Base-by-base conservation (phyloP, 1,139 yeast species). In the Suhomyces guaymorum region DNA sequence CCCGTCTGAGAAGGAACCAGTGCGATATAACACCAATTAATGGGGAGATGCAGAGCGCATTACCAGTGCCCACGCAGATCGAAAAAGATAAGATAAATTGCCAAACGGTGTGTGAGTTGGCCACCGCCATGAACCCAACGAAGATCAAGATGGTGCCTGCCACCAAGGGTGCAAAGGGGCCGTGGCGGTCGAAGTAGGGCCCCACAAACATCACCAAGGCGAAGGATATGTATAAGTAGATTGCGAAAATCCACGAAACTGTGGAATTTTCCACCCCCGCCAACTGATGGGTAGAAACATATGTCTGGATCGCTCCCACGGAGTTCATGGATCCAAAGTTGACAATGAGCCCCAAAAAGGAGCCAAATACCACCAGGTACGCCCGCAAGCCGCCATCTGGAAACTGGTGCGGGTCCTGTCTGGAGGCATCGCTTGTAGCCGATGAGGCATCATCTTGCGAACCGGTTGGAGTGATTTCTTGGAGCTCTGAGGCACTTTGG, bases 211-310 rank as follows among this genome's bases (percentile, higher is more conserved):
- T 51, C 2, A 69, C 66, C 15, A 57, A 48, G 5, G 59, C 54
- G 38, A 59, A 65, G 18, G 65, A 47, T 15, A 66, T 43, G 15
- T 59, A 55, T 38, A 62, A 44, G 39, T 61, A 64, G 23, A 66
- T 53, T 15, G 71, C 63, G 35, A 66, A 66, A 18, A 66, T 59
- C 73, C 72, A 66, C 5, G 70, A 59, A 5, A 46, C 37, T 6
- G 52, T 47, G 13, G 51, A 48, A 7, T 46, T 43, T 7, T 28
- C 22, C 5, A 51, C 49, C 20, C 41, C 44, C 2, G 52, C 52
- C 29, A 64, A 47, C 41, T 63, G 70, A 44, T 63, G 67, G 15
- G 49, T 46, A 4, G 67, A 52, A 6, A 64, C 47, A 35, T 63
- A 63, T 3, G 66, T 51, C 40, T 64, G 68, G 21, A 64, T 59